Base-by-base conservation (phyloP, 805 yeast genomes). In the Pichia kluyveri region DNA sequence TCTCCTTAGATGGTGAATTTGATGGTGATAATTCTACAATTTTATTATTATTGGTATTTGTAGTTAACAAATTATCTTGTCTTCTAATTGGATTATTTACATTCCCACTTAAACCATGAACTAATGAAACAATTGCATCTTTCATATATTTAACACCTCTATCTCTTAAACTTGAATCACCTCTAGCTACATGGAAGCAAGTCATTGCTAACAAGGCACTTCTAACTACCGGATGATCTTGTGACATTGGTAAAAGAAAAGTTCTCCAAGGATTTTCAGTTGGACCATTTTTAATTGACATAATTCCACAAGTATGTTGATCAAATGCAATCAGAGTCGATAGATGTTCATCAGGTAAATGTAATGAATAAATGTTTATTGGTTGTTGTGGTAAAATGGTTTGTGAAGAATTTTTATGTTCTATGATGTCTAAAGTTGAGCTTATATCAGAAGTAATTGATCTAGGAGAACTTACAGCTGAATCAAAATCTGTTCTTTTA, bases 121-220 rank as follows among this genome's bases (percentile, higher is more conserved):
- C 85, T 14, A 82, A 62, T 48, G 77, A 83, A 31, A 72, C 65
- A 54, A 82, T 76, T 17, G 85, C 77, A 46, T 69, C 68, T 51
- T 76, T 77, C 85, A 82, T 80, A 63, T 79, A 78, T 34, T 62
- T 62, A 52, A 73, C 69, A 2, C 83, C 86, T 51, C 68, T 70
- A 1, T 76, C 62, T 18, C 82, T 57, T 41, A 78, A 51, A 8
- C 65, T 63, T 15, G 67, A 61, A 54, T 74, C 72, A 3, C 75
- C 72, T 39, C 75, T 56, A 0, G 77, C 72, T 18, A 76, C 66
- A 56, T 82, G 87, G 54, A 81, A 80, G 46, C 78, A 67, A 0
- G 87, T 78, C 82, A 82, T 79, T 6, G 86, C 77, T 2, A 83
- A 79, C 42, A 82, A 66, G 1, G 86, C 79, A 56, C 81, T 77